Percentiles rank a stretch among this genome's conserved stretches.
Evolutionary conservation across 495 filamentous ascomycete species (phyloP).

Genomic region (Penicillium tannophilum): DNA sequence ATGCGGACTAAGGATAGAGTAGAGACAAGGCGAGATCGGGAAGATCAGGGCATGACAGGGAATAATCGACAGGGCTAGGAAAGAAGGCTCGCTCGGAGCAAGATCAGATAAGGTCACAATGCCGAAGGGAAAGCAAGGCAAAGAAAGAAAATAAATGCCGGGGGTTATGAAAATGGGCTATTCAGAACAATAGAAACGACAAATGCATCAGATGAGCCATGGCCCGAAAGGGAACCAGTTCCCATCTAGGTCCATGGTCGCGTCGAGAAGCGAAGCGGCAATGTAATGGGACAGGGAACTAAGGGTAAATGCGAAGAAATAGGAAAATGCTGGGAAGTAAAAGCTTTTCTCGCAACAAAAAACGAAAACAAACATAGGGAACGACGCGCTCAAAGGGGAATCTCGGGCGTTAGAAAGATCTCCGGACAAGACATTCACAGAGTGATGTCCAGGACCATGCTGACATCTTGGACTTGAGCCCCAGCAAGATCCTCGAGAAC

Average conservation of each 20-base stretch:
- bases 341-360: slow-evolving; percentile 30
- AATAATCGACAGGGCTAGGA: slow-evolving; percentile 29
- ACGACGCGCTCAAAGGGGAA: slow-evolving; percentile 35
- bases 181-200: slow-evolving; percentile 19
- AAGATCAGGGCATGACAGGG: slow-evolving; percentile 32
- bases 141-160: slow-evolving; percentile 9
- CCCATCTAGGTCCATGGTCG: slow-evolving; percentile 20
- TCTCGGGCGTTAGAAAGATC: slow-evolving; percentile 38
- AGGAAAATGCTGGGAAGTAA: slow-evolving; percentile 27
- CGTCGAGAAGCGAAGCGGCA: slow-evolving; percentile 21
- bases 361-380: slow-evolving; percentile 23
- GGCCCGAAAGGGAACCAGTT: slow-evolving; percentile 26
- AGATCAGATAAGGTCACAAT: slow-evolving; percentile 30
- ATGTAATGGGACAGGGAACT: slow-evolving; percentile 13
- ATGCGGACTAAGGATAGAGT: slow-evolving; percentile 35
- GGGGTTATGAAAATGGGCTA: slow-evolving; percentile 9
- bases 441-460: slow-evolving; percentile 93
- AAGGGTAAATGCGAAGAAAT: slow-evolving; percentile 17
- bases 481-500: slow-evolving; percentile 97
- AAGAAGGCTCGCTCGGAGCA: slow-evolving; percentile 44
- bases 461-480: slow-evolving; percentile 88
- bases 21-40: slow-evolving; percentile 30
- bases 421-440: slow-evolving; percentile 55
- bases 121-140: slow-evolving; percentile 19
- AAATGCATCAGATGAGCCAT: slow-evolving; percentile 27